Base-by-base conservation (phyloP, 495 filamentous ascomycete genomes). In the Hypoxylon fuscum region DNA sequence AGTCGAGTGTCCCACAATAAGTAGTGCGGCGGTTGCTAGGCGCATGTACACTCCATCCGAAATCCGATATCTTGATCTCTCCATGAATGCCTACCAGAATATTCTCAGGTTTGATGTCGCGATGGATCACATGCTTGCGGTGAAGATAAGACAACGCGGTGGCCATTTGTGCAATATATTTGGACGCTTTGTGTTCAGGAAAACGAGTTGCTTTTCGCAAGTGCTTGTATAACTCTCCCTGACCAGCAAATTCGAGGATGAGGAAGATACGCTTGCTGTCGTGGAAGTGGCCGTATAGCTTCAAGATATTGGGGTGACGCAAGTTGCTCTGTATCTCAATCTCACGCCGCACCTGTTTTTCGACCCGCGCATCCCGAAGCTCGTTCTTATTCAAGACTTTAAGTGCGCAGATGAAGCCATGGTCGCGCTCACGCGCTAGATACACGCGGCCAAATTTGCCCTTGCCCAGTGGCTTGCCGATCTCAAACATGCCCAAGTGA, bases 21-120 rank as follows among this genome's bases (percentile, higher is more conserved):
- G 87, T 89, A 61, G 87, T 11, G 87, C 76, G 54, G 87, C 86
- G 0, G 83, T 88, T 47, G 84, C 84, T 11, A 72, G 62, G 55
- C 86, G 79, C 62, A 80, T 80, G 17, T 83, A 81, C 2, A 82
- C 81, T 63, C 88, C 88, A 73, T 0, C 88, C 88, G 75, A 91
- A 91, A 63, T 91, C 88, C 1, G 88, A 86, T 1, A 90, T 65
- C 71, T 90, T 90, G 18, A 87, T 73, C 0, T 86, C 87, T 11
- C 86, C 79, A 2, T 82, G 38, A 4, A 78, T 79, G 1, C 81
- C 72, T n/a, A 90, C 80, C 29, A 91, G n/a, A n/a, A n/a, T n/a
- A n/a, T n/a, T n/a, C n/a, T n/a, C n/a, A n/a, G n/a, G n/a, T n/a
- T n/a, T n/a, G 72, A 91, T 87, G 64, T 90, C 88, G 11, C 88